Base-by-base conservation (phyloP, 2,329 filamentous ascomycete genomes). In the Fusarium sp. region DNA sequence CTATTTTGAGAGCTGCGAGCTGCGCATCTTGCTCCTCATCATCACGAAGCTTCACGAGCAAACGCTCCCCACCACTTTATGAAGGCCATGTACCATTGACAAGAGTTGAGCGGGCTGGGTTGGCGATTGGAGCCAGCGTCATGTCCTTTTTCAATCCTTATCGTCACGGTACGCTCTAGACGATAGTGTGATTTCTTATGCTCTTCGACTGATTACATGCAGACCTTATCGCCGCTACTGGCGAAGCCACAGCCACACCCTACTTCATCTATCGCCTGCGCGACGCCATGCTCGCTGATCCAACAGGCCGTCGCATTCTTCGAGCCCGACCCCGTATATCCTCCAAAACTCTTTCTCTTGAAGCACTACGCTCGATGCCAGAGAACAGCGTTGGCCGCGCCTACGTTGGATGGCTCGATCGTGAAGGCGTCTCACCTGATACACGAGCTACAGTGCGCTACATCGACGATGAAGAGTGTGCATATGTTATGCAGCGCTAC, bases 401-500 rank as follows among this genome's bases (percentile, higher is more conserved):
- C 53, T 99, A 98, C 81, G 92, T 91, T 11, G 86, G 85, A 56
- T 99, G 96, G 95, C 86, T 98, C n/a, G 94, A 98, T 80, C 88
- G 92, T 47, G 96, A 99, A 81, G 93, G 93, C 66, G 95, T 99
- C 16, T 92, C 92, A 11, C 96, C 96, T 2, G 96, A 99, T 80
- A 97, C 95, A 9, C 90, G 96, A 47, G 85, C 91, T 43, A 79
- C 81, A 3, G 96, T 99, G 43, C 89, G 92, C 55, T 98, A 97
- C 82, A 94, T 99, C 67, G 94, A 98, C 80, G 91, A 98, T 78
- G 91, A 92, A 74, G 96, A 99, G 82, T 97, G 94, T 79, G 96
- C 96, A 38, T 99, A 98, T 83, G 96, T 98, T 20, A 97, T 99
- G 92, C 96, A 98, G 84, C 90, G 96, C 57, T 99, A 99, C 81